Conservation (phyloP, 495 filamentous ascomycete species). For the Clohesyomyces aquaticus region DNA sequence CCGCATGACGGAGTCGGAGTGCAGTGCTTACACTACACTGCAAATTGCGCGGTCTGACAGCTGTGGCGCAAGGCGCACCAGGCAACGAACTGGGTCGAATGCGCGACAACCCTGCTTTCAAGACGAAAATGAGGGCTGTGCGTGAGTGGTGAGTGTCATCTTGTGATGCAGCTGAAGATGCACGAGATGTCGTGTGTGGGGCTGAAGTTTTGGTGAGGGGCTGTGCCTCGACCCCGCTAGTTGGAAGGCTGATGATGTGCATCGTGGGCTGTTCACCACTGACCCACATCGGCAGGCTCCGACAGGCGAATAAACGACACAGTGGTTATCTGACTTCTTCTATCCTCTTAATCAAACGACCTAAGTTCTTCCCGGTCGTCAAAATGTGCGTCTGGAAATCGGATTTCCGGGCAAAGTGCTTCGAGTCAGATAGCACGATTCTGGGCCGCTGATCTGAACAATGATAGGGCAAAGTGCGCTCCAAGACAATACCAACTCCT, state of each 20-base stretch:
- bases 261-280: not conserved
- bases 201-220: not conserved
- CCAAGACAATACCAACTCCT: not conserved
- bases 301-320: too few relatives aligned
- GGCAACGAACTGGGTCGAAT: conserved; percentile 13
- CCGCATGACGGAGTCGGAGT: conserved; percentile 14
- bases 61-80: conserved; percentile 19
- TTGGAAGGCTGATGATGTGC: not conserved
- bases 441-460: not conserved
- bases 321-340: too few relatives aligned
- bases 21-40: not conserved
- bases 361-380: too few relatives aligned
- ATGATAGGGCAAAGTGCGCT: not conserved
- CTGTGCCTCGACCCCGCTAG: not conserved
- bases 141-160: not conserved
- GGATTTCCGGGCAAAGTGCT: not conserved
- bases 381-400: not conserved
- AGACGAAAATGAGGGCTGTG: not conserved
- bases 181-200: not conserved
- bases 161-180: not conserved
- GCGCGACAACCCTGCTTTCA: not conserved
- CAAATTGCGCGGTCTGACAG: not conserved
- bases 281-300: not conserved
- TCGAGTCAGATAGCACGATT: not conserved
- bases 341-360: too few relatives aligned